phyloP scores from a whole-genome alignment of 208 protist species.

The Leishmania amazonensis region DNA sequence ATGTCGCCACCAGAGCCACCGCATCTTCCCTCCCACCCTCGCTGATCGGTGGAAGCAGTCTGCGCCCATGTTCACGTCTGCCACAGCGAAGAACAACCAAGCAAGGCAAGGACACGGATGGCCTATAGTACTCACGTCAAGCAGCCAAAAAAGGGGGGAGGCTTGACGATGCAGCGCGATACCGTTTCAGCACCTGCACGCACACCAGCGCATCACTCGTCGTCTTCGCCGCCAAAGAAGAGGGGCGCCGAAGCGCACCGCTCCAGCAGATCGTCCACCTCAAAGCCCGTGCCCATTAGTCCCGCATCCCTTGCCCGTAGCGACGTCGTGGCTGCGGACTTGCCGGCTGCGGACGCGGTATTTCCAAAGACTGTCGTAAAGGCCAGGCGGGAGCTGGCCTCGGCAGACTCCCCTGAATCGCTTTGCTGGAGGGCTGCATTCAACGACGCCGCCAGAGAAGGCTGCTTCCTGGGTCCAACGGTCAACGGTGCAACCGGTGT shows the following conservation, averaged over 20 bases:
- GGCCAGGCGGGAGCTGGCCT: slow-evolving; percentile 11
- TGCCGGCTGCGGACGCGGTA: neutral
- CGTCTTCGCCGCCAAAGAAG: slow-evolving; percentile 17
- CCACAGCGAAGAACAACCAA: neutral
- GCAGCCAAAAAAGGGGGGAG: neutral
- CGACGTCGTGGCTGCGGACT: neutral
- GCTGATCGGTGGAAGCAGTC: neutral
- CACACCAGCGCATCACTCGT: slow-evolving; percentile 11
- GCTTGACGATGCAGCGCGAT: neutral
- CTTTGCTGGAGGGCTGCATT: neutral
- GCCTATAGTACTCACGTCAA: neutral
- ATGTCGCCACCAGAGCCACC: neutral
- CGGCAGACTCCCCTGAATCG: neutral
- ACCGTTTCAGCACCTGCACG: neutral
- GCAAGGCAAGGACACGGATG: neutral
- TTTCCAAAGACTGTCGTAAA: slow-evolving; percentile 24
- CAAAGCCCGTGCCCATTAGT: neutral
- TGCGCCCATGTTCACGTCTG: neutral
- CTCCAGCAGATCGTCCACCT: slow-evolving; percentile 27
- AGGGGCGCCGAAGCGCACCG: slow-evolving; percentile 9
- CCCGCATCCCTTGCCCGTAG: neutral
- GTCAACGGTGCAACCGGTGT: neutral
- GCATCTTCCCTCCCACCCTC: neutral
- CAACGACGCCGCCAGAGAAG: neutral
- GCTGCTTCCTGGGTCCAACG: neutral